Percentiles rank a stretch among this genome's conserved stretches.
phyloP scores from a whole-genome alignment of 352 stramenopile genomes.

The Halophytophthora batemanensis region DNA sequence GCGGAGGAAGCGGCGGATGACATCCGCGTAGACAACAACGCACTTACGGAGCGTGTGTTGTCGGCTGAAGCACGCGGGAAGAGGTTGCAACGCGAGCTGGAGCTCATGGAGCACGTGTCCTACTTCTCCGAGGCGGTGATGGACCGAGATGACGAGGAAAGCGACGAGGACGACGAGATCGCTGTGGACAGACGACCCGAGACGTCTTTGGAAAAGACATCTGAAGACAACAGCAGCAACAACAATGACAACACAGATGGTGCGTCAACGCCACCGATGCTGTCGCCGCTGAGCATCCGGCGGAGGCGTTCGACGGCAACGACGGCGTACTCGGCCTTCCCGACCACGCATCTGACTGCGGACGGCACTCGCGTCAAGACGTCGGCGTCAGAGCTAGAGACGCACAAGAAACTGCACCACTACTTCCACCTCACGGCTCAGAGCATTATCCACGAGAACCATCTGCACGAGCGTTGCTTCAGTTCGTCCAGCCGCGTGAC shows the following conservation, averaged over 20 bases:
- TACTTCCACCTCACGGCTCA: conserved; percentile 86
- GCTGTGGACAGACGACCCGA: conserved; percentile 23
- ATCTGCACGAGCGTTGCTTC: conserved; percentile 75
- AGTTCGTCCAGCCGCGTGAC: conserved; percentile 78
- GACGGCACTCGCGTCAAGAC: conserved; percentile 37
- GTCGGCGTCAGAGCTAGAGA: conserved; percentile 60
- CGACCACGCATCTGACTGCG: conserved; percentile 19
- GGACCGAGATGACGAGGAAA: conserved; percentile 63
- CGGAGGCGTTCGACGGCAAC: conserved; percentile 17
- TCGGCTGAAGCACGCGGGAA: conserved; percentile 63
- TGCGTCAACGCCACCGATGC: conserved; percentile 6
- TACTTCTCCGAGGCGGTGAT: conserved; percentile 70
- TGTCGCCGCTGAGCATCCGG: conserved; percentile 17
- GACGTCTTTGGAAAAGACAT: conserved; percentile 4
- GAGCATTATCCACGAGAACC: conserved; percentile 87
- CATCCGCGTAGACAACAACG: conserved; percentile 38
- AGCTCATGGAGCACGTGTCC: conserved; percentile 73
- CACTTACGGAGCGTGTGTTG: conserved; percentile 54
- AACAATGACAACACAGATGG: not conserved
- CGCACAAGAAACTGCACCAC: conserved; percentile 82
- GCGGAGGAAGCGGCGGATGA: conserved; percentile 40
- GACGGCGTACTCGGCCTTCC: conserved; percentile 37
- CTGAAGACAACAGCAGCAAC: conserved; percentile 2
- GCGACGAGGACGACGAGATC: conserved; percentile 61
- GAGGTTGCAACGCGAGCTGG: conserved; percentile 67